Evolutionary conservation across 2,329 filamentous ascomycete species (phyloP), one percentile per base, ranked within the genome.

Genomic region (Ophiocordyceps camponoti-floridani): DNA sequence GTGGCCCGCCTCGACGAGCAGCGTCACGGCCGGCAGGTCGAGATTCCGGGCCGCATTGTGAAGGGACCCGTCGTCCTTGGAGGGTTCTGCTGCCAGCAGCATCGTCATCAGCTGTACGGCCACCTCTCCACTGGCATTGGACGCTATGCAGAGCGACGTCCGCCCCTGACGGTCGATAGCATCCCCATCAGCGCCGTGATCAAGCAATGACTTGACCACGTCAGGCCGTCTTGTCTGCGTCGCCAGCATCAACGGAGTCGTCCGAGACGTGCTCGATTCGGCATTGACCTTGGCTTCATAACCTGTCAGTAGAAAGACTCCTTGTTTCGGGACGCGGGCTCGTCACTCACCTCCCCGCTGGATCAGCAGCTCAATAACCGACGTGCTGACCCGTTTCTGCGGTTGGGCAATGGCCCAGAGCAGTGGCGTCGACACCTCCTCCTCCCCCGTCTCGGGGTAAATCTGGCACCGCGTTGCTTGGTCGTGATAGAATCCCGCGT

Each of bases 31-130:
- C 12, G 69, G 59, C 0, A 77, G 49, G 49, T 80, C 75, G 18
- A 82, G 63, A 42, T 72, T 68, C 12, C 73, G 65, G 0, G 77
- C 72, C 4, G 77, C 75, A 47, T 80, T 77, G 52, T 83, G 79
- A 3, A 84, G 62, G 1, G 76, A 81, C 0, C 78, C 77, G 47
- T 84, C 79, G 46, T 82, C 75, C 40, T 64, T 67, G 2, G 71
- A 67, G 1, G 75, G 72, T 18, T 73, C 71, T 0, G 72, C 69
- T 0, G 67, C 67, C 5, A 79, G 62, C 1, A 82, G 57, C 44
- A 65, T 67, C 2, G 64, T 61, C 69, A 76, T 69, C 58, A 77
- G 71, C 10, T 65, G 61, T 16, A 69, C 69, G 1, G 70, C 67
- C 12, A 73, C 49, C 0, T 75, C 68, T 13, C 73, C 72, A 0